Percentiles rank a stretch among this genome's conserved stretches.
Conservation (phyloP, 2,329 filamentous ascomycete genomes). For the Venturia nashicola region DNA sequence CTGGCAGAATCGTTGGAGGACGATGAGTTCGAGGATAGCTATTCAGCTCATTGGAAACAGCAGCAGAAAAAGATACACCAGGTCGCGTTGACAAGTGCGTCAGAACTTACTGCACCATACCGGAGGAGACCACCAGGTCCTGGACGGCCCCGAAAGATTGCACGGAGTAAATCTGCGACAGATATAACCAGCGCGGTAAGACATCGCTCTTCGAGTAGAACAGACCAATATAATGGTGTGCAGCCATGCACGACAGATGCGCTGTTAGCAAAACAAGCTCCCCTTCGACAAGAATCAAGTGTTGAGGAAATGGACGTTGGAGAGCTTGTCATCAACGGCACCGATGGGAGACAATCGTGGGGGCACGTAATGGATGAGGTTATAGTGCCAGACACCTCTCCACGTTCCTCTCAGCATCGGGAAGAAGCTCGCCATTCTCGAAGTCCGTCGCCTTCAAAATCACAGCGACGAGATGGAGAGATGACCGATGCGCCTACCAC, state of each 20-base stretch:
- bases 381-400: neutral
- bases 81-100: neutral
- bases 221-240: neutral
- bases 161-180: constrained; percentile 5
- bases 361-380: neutral
- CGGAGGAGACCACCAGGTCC: neutral
- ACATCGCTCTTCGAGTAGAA: neutral
- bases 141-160: neutral
- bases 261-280: neutral
- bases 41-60: neutral
- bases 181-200: neutral
- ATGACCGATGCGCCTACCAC: neutral
- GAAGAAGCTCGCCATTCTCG: neutral
- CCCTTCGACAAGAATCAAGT: neutral
- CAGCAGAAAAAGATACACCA: constrained; percentile 3
- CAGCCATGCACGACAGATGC: neutral
- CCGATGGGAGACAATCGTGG: neutral
- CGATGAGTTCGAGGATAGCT: constrained; percentile 7
- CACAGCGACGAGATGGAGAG: neutral
- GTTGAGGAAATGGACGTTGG: neutral
- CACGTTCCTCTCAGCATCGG: neutral
- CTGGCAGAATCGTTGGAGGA: constrained; percentile 6
- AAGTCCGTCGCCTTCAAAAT: neutral
- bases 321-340: neutral
- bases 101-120: neutral